phyloP scores from a whole-genome alignment of 768 basidiomycete species.

The Mycena amicta region DNA sequence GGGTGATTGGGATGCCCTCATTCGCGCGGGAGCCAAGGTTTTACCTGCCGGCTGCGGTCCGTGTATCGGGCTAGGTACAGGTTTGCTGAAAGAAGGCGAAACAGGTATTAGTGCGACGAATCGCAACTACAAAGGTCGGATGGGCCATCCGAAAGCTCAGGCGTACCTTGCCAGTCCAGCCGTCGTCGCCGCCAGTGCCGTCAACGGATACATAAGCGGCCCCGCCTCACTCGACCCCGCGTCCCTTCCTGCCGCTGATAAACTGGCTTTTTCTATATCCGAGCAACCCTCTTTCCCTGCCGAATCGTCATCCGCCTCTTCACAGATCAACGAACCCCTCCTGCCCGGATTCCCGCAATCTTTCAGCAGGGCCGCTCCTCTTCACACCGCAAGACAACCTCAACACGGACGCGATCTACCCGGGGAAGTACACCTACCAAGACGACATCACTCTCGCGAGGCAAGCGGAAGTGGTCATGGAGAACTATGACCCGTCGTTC shows the following conservation, averaged over 20 bases:
- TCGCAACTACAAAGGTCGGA: slow-evolving; percentile 97
- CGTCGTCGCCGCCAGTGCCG: slow-evolving; percentile 94
- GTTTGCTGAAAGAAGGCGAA: slow-evolving; percentile 91
- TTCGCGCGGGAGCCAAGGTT: slow-evolving; percentile 88
- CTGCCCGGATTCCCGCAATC: slow-evolving; percentile 79
- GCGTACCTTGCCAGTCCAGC: slow-evolving; percentile 97
- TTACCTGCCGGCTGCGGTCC: slow-evolving; percentile 97
- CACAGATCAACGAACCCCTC: slow-evolving; percentile 58
- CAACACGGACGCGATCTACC: slow-evolving; percentile 98
- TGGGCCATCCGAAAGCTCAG: slow-evolving; percentile 94
- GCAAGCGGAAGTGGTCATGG: slow-evolving; percentile 97
- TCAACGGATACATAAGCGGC: slow-evolving; percentile 87
- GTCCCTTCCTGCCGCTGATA: slow-evolving; percentile 48
- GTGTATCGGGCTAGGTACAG: slow-evolving; percentile 94
- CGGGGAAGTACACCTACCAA: slow-evolving; percentile 98
- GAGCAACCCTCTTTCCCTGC: slow-evolving; percentile 29
- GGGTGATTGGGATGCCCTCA: slow-evolving; percentile 87
- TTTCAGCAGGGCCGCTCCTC: slow-evolving; percentile 84
- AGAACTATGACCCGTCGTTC: slow-evolving; percentile 95
- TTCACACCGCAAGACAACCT: slow-evolving; percentile 97
- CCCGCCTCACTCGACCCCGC: slow-evolving; percentile 68
- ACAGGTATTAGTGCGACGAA: slow-evolving; percentile 98
- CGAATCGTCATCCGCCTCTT: slow-evolving; percentile 26
- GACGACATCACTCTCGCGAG: slow-evolving; percentile 96
- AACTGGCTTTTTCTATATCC: slow-evolving; percentile 62